A percentile compares a stretch with the other conserved stretches of the same genome.
Conservation (phyloP, 2,329 filamentous ascomycete genomes). For the Alternaria gaisen region DNA sequence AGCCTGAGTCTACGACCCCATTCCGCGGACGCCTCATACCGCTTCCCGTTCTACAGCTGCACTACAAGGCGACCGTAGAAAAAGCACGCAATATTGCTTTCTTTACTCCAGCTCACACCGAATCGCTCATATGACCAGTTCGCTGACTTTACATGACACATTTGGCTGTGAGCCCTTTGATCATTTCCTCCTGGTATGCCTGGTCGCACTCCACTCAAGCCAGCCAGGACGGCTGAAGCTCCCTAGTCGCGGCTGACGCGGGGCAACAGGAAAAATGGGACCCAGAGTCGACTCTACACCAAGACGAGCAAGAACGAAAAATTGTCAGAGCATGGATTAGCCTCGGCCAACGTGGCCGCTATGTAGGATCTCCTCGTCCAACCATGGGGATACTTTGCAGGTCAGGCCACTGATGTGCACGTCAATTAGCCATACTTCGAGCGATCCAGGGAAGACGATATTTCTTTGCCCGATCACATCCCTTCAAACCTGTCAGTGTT, state of each 20-base stretch:
- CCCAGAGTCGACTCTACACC: not conserved
- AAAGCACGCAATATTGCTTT: not conserved
- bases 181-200: constrained; percentile 3
- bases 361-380: not conserved
- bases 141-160: not conserved
- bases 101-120: not conserved
- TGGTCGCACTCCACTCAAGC: not conserved
- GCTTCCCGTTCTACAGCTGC: not conserved
- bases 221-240: not conserved
- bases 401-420: not conserved
- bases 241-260: not conserved
- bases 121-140: not conserved
- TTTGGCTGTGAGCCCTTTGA: constrained; percentile 6
- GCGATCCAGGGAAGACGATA: not conserved
- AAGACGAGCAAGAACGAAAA: constrained; percentile 4
- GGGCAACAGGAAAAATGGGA: constrained; percentile 6
- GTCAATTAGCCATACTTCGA: not conserved
- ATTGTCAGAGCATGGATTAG: constrained; percentile 6
- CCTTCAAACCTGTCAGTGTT: not conserved
- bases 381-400: not conserved
- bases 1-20: not conserved
- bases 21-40: not conserved
- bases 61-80: not conserved
- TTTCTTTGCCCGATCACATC: not conserved
- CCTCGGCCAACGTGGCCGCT: constrained; percentile 2